Evolutionary conservation across 2,329 filamentous ascomycete genomes (phyloP).

Genomic region (Aspergillus sp.): DNA sequence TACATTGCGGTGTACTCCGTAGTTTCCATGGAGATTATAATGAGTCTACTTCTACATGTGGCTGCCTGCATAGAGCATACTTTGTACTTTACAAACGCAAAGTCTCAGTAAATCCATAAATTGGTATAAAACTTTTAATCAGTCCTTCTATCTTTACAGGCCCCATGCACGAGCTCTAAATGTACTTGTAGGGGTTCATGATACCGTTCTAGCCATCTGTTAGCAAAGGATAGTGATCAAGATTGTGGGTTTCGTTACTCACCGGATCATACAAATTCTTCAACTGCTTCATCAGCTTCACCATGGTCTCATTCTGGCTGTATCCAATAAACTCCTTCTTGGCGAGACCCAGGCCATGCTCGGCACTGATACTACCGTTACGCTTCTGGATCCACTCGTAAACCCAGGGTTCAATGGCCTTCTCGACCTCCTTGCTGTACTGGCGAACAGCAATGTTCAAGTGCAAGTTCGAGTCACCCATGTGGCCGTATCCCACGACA

Average conservation of each 20-base stretch:
- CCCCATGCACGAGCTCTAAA: neutral
- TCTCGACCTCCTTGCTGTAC: slow-evolving; percentile 86
- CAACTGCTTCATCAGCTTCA: slow-evolving; percentile 90
- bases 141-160: neutral
- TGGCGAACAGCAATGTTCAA: slow-evolving; percentile 81
- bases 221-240: slow-evolving; percentile 1
- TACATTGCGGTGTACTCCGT: no score
- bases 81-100: neutral
- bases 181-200: slow-evolving; percentile 99
- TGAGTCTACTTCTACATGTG: neutral
- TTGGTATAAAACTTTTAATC: neutral
- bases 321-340: slow-evolving; percentile 97
- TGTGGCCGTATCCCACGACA: slow-evolving; percentile 96
- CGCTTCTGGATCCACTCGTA: slow-evolving; percentile 94
- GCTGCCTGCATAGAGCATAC: neutral
- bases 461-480: slow-evolving; percentile 96
- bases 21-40: neutral
- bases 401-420: slow-evolving; percentile 86
- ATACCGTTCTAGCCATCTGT: slow-evolving; percentile 73
- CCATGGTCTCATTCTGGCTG: slow-evolving; percentile 82
- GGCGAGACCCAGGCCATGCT: slow-evolving; percentile 89
- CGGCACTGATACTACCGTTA: slow-evolving; percentile 91
- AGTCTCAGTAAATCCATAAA: no score
- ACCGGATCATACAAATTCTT: slow-evolving; percentile 94
- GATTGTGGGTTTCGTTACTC: slow-evolving; percentile 42